Evolutionary conservation across 2,329 filamentous ascomycete species (phyloP).

Genomic region (Paraphoma sp.): DNA sequence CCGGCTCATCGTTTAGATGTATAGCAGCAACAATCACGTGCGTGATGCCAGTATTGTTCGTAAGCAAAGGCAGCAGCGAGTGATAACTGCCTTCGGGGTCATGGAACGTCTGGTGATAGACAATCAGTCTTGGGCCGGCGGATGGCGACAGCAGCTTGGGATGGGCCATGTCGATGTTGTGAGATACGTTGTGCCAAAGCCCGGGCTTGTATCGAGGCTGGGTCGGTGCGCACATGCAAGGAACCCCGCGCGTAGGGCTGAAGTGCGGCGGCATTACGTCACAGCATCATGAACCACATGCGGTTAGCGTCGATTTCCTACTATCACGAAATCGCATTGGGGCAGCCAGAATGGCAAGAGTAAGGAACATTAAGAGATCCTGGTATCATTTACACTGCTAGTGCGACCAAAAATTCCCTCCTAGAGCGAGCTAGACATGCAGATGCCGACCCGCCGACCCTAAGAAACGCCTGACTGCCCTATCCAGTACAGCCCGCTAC

Average conservation of each 20-base stretch:
- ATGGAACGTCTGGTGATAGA: constrained; percentile 72
- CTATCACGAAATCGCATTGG: background rate
- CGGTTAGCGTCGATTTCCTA: too few species aligned
- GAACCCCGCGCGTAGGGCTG: background rate
- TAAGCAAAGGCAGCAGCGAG: constrained; percentile 67
- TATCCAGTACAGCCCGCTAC: background rate
- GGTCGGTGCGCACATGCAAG: background rate
- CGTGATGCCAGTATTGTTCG: constrained; percentile 68
- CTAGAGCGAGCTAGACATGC: too few species aligned
- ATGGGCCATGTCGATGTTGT: constrained; percentile 34
- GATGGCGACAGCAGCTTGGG: constrained; percentile 42
- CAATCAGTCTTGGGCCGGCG: constrained; percentile 53
- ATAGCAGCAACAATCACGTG: constrained; percentile 88
- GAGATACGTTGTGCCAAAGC: too few species aligned
- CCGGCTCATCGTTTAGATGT: constrained; percentile 75
- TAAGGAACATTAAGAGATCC: too few species aligned
- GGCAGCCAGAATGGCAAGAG: background rate
- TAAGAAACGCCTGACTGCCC: background rate
- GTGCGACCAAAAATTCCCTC: background rate
- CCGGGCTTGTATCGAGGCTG: background rate
- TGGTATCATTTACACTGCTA: background rate
- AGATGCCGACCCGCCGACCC: background rate
- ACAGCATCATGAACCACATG: background rate
- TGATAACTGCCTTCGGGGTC: constrained; percentile 61
- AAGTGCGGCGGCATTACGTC: background rate